Conservation (phyloP, 2,329 filamentous ascomycete species). For the Phaeoacremonium minimum region DNA sequence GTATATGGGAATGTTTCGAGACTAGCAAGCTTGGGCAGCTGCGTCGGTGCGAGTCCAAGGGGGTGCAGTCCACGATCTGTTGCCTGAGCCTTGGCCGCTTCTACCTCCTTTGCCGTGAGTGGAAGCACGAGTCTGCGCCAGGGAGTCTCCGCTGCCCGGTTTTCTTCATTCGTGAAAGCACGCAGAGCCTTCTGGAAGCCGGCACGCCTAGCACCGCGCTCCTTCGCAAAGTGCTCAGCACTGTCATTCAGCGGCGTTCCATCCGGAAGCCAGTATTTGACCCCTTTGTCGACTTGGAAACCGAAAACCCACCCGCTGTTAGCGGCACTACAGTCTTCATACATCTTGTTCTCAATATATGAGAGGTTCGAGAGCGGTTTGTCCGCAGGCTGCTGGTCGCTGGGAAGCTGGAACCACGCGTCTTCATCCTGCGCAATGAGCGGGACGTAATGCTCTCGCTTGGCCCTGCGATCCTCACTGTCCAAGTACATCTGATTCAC, state of each 20-base stretch:
- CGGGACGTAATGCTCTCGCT: background rate
- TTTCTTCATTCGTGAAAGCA: slow-evolving; percentile 30
- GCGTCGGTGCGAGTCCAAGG: background rate
- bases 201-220: slow-evolving; percentile 38
- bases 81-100: slow-evolving; percentile 13
- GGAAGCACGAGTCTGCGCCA: slow-evolving; percentile 33
- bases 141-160: slow-evolving; percentile 25
- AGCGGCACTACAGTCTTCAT: slow-evolving; percentile 22
- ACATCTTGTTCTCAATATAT: slow-evolving; percentile 27
- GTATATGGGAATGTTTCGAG: slow-evolving; percentile 13
- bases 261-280: slow-evolving; percentile 13
- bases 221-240: slow-evolving; percentile 19
- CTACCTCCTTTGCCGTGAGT: slow-evolving; percentile 16
- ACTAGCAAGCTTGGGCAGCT: background rate
- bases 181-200: slow-evolving; percentile 38
- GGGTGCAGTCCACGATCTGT: slow-evolving; percentile 14
- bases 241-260: slow-evolving; percentile 8
- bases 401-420: slow-evolving; percentile 8
- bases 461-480: slow-evolving; percentile 31
- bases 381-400: background rate
- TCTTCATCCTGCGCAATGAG: slow-evolving; percentile 13
- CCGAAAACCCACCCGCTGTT: slow-evolving; percentile 11
- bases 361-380: slow-evolving; percentile 23
- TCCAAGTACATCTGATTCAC: slow-evolving; percentile 38
- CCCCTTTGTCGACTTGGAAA: slow-evolving; percentile 3